phyloP scores from a whole-genome alignment of 345 rosid species.

The Citropsis articulata region DNA sequence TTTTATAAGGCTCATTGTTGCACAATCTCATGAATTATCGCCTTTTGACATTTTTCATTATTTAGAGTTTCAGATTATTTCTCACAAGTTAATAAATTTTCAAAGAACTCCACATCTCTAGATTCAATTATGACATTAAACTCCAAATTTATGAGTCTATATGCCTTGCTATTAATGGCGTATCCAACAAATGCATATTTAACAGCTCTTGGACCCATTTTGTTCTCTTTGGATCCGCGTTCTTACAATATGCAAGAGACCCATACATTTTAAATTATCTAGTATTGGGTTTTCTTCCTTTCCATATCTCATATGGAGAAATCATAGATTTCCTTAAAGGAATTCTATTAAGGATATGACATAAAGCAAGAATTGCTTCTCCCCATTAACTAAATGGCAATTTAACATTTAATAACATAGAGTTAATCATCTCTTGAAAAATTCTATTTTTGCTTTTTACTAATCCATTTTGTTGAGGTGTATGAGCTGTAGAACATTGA shows the following conservation, averaged over 20 bases:
- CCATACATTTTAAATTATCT: neutral
- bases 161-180: neutral
- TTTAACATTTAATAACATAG: neutral
- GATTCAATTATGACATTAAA: slow-evolving; percentile 13
- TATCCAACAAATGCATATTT: neutral
- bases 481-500: neutral
- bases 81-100: neutral
- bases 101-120: slow-evolving; percentile 5
- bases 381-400: neutral
- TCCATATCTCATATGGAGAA: neutral
- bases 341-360: neutral
- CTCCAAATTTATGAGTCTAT: slow-evolving; percentile 1
- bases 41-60: neutral
- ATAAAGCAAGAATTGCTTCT: neutral
- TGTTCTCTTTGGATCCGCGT: neutral
- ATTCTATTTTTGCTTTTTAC: neutral
- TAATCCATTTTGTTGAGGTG: neutral
- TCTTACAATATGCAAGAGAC: neutral
- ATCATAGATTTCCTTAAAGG: neutral
- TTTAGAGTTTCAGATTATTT: neutral
- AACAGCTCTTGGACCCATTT: neutral
- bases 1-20: neutral
- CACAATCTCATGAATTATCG: neutral
- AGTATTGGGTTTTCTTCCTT: neutral
- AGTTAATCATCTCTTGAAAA: neutral